These are phyloP conservation scores for Pseudotsuga menziesii DNA, from an alignment of 75 land plant species.

Conservation along the genomic window DNA sequence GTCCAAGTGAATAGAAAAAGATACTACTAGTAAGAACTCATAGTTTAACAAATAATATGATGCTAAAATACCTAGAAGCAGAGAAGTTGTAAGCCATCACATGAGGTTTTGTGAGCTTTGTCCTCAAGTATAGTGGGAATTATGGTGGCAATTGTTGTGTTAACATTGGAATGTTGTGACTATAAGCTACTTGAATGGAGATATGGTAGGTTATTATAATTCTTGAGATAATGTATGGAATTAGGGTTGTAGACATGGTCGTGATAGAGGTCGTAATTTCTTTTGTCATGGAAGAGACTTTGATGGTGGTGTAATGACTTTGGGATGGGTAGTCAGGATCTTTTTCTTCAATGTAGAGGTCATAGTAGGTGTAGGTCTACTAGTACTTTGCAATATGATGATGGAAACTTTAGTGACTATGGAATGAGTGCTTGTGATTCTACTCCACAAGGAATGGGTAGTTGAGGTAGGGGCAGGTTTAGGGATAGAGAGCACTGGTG, in stretches of 20 bases:
- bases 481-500: background rate
- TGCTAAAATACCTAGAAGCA: too few species aligned
- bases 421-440: background rate
- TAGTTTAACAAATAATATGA: too few species aligned
- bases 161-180: constrained; percentile 5
- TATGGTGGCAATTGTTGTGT: too few species aligned
- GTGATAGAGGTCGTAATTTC: constrained; percentile 25
- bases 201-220: constrained; percentile 1
- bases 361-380: background rate
- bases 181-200: constrained; percentile 23
- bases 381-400: background rate
- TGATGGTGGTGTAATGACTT: constrained; percentile 11
- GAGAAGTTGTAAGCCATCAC: too few species aligned
- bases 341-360: background rate
- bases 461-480: background rate
- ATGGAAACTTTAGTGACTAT: constrained; percentile 5
- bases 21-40: too few species aligned
- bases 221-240: constrained; percentile 10
- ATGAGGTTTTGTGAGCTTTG: too few species aligned
- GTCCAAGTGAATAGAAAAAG: too few species aligned
- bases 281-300: constrained; percentile 24
- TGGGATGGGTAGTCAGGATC: background rate
- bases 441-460: background rate
- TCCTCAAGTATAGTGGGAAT: too few species aligned
- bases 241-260: constrained; percentile 21